Evolutionary conservation across 306 rosid species (phyloP).

Genomic region (Cucumis melo): DNA sequence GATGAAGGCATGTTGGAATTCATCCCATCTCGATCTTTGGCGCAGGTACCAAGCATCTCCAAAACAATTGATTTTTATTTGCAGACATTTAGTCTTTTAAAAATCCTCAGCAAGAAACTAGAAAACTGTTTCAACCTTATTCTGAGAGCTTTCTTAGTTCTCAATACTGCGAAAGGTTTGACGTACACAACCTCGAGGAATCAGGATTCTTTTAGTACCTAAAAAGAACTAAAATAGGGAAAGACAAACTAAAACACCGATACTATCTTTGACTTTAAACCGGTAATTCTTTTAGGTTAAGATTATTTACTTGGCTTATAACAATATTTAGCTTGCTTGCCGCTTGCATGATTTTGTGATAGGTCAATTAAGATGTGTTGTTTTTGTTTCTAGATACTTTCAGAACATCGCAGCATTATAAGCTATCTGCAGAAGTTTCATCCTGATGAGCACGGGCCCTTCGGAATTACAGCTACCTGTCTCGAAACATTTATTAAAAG

Average conservation of each 20-base stretch:
- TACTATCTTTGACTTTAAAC: background rate
- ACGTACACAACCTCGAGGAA: background rate
- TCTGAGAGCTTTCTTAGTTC: background rate
- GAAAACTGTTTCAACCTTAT: background rate
- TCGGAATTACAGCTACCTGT: conserved; percentile 84
- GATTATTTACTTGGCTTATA: background rate
- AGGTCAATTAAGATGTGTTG: conserved; percentile 13
- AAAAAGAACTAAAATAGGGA: background rate
- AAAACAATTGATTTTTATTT: background rate
- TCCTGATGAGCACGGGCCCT: conserved; percentile 94
- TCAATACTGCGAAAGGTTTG: background rate
- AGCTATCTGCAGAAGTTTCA: conserved; percentile 94
- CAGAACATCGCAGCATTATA: conserved; percentile 87
- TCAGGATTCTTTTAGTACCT: background rate
- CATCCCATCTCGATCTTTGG: conserved; percentile 85
- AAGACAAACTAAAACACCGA: too few relatives aligned
- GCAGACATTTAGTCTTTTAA: background rate
- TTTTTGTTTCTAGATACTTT: conserved; percentile 49
- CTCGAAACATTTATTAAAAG: conserved; percentile 97
- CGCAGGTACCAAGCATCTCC: conserved; percentile 35
- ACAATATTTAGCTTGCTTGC: background rate
- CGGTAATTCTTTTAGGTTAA: background rate
- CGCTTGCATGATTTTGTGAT: conserved; percentile 10
- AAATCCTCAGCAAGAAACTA: background rate
- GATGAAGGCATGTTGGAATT: conserved; percentile 98